These are phyloP conservation scores for Mallotus japonicus DNA, from an alignment of 441 rosid genomes.

Conservation along the genomic window DNA sequence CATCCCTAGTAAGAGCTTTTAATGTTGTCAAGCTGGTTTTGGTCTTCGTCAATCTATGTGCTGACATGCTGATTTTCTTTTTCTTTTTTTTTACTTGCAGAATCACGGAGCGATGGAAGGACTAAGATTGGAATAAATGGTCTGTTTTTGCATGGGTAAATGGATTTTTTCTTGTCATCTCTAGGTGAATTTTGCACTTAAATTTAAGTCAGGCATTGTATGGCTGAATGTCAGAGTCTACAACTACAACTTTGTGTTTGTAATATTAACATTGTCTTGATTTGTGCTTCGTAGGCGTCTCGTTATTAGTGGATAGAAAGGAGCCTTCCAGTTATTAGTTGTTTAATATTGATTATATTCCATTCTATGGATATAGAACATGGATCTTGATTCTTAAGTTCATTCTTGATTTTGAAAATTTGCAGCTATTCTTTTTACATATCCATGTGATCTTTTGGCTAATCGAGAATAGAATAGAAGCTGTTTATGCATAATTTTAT, in stretches of 20 bases:
- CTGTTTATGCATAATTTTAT: background rate
- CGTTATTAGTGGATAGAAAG: background rate
- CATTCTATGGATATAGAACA: background rate
- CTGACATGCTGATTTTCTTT: slow-evolving; percentile 25
- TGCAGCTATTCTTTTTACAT: background rate
- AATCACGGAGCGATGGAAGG: slow-evolving; percentile 48
- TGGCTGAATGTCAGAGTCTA: background rate
- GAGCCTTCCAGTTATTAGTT: background rate
- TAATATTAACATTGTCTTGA: background rate
- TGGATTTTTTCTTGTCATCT: background rate
- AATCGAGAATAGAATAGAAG: too few species aligned
- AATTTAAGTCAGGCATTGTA: background rate
- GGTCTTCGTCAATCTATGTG: slow-evolving; percentile 2
- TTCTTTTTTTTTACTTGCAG: slow-evolving; percentile 30
- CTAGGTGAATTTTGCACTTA: background rate
- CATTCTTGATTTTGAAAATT: background rate
- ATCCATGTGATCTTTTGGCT: too few species aligned
- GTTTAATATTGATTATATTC: background rate
- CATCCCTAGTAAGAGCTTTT: slow-evolving; percentile 50
- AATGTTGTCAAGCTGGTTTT: background rate
- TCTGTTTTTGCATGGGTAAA: slow-evolving; percentile 28
- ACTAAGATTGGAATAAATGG: slow-evolving; percentile 92
- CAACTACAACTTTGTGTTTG: background rate
- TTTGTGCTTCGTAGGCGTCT: background rate
- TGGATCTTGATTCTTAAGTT: too few species aligned